These are phyloP conservation scores for Rhodotorula toruloides DNA, from an alignment of 768 basidiomycete species.

Conservation along the genomic window DNA sequence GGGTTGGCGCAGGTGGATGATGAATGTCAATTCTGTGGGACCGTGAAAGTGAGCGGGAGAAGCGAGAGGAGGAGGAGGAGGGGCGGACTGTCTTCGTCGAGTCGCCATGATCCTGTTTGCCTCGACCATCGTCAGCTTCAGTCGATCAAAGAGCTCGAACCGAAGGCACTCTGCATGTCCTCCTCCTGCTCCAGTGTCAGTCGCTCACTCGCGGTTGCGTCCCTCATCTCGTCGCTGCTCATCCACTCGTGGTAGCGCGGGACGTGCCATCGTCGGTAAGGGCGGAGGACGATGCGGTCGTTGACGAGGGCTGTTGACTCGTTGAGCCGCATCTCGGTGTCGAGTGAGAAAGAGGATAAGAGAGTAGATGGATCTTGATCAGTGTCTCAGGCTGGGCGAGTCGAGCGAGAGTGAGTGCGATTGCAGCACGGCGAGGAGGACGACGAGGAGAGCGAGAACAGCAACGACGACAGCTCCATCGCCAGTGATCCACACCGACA, in stretches of 20 bases:
- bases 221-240: slow-evolving; percentile 64
- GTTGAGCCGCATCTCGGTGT: slow-evolving; percentile 59
- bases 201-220: slow-evolving; percentile 77
- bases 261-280: slow-evolving; percentile 64
- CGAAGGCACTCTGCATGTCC: slow-evolving; percentile 72
- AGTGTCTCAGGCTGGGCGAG: too few species aligned
- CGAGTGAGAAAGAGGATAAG: neutral
- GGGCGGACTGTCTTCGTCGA: slow-evolving; percentile 69
- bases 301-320: slow-evolving; percentile 63
- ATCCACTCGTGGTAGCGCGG: slow-evolving; percentile 89
- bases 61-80: neutral
- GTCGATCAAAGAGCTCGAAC: neutral
- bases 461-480: too few species aligned
- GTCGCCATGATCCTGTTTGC: slow-evolving; percentile 70
- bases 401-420: too few species aligned
- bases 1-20: slow-evolving; percentile 59
- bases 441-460: too few species aligned
- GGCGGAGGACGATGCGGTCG: slow-evolving; percentile 66
- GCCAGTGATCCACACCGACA: too few species aligned
- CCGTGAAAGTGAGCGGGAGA: neutral
- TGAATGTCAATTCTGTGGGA: slow-evolving; percentile 72
- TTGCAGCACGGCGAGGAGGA: too few species aligned
- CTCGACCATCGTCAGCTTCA: neutral
- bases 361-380: neutral
- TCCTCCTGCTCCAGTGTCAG: slow-evolving; percentile 74